Percentiles rank a stretch among this genome's conserved stretches.
Conservation (phyloP, 2,329 filamentous ascomycete species). For the Aspergillus awamori region DNA sequence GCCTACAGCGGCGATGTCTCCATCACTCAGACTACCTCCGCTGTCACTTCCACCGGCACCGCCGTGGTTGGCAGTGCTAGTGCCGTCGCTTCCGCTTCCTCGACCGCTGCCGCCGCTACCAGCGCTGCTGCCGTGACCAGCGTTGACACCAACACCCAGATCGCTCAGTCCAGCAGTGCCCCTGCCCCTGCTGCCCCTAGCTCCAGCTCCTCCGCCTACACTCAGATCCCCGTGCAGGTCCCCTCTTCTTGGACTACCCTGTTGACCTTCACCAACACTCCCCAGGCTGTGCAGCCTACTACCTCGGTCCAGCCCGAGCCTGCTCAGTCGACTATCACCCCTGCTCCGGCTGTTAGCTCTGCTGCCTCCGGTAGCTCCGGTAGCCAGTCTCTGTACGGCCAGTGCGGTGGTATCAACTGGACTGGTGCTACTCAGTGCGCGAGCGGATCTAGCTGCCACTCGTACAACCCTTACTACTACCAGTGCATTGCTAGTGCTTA, state of each 20-base stretch:
- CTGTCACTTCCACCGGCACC: conserved; percentile 19
- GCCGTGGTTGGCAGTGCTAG: conserved; percentile 10
- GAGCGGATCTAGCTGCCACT: conserved; percentile 43
- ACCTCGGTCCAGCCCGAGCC: conserved; percentile 2
- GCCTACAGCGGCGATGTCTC: conserved; percentile 18
- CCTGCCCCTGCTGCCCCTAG: background rate
- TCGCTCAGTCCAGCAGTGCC: background rate
- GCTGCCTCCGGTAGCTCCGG: background rate
- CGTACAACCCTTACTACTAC: conserved; percentile 50
- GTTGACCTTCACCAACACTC: background rate
- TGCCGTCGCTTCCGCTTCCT: background rate
- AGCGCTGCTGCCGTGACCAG: background rate
- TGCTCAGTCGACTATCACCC: background rate
- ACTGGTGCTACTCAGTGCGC: conserved; percentile 46
- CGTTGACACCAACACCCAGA: background rate
- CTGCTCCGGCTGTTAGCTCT: conserved; percentile 5
- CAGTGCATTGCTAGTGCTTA: conserved; percentile 41
- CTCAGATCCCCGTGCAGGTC: conserved; percentile 10
- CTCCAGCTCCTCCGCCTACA: conserved; percentile 7
- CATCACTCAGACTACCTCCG: conserved; percentile 18
- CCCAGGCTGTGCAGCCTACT: conserved; percentile 1
- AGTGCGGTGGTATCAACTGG: conserved; percentile 51
- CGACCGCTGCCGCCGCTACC: conserved; percentile 5
- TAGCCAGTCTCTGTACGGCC: conserved; percentile 34
- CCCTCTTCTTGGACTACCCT: conserved; percentile 12